These are phyloP conservation scores for Allium fistulosum DNA, from an alignment of 106 monocot genomes.

Conservation along the genomic window DNA sequence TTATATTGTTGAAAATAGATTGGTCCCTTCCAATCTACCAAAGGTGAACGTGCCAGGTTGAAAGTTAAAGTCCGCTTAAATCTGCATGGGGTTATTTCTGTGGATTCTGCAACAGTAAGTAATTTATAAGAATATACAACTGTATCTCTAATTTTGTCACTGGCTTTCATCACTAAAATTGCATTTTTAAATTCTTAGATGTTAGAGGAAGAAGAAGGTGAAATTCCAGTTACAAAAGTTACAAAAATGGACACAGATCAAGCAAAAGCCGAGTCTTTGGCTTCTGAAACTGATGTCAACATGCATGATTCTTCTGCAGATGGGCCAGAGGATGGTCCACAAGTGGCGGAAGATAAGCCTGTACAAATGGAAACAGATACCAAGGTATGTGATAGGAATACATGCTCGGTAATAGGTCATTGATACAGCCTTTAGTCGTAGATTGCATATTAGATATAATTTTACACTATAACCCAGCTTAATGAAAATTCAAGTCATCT, in stretches of 20 bases:
- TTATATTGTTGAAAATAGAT: conserved; percentile 37
- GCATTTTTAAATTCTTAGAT: conserved; percentile 29
- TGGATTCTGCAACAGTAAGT: conserved; percentile 93
- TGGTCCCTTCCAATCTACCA: conserved; percentile 84
- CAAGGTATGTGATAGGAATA: conserved; percentile 30
- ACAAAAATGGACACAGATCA: conserved; percentile 81
- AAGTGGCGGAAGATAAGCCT: conserved; percentile 48
- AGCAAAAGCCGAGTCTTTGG: conserved; percentile 11
- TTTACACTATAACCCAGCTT: too few species aligned
- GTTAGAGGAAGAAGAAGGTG: conserved; percentile 62
- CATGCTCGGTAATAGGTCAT: too few species aligned
- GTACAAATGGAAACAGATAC: conserved; percentile 82
- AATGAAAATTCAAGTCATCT: too few species aligned
- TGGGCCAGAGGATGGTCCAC: conserved; percentile 49
- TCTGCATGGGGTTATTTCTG: conserved; percentile 78
- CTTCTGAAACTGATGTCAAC: conserved; percentile 34
- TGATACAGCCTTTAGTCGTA: too few species aligned
- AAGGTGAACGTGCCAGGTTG: conserved; percentile 58
- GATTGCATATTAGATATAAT: too few species aligned
- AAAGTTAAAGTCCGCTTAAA: conserved; percentile 79
- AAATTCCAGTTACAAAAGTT: conserved; percentile 59
- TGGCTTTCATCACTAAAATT: too few species aligned
- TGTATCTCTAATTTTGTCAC: not conserved
- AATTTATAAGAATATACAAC: not conserved
- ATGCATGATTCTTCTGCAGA: conserved; percentile 54